Percentiles rank a stretch among this genome's conserved stretches.
These are phyloP conservation scores for Podaxis sp. DNA, from an alignment of 768 basidiomycete species.

Conservation along the genomic window DNA sequence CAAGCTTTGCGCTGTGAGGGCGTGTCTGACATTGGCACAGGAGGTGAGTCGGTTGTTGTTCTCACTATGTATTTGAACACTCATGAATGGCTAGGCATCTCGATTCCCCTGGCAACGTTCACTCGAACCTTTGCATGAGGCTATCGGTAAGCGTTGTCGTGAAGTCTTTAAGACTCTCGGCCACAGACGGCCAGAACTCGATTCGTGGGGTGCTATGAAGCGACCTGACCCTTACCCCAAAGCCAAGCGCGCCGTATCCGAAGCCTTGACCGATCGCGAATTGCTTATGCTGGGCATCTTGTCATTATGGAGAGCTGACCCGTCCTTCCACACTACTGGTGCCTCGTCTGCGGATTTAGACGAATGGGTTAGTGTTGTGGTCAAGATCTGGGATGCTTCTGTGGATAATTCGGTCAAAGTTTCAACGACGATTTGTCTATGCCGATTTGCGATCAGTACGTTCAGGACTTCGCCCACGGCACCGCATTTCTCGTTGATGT, in stretches of 20 bases:
- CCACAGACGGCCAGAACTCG: slow-evolving; percentile 55
- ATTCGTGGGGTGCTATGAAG: slow-evolving; percentile 50
- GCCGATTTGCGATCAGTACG: slow-evolving; percentile 37
- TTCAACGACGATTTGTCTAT: slow-evolving; percentile 48
- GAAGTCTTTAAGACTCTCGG: slow-evolving; percentile 44
- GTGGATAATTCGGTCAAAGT: slow-evolving; percentile 64
- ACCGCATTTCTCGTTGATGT: slow-evolving; percentile 29
- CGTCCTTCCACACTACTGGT: slow-evolving; percentile 49
- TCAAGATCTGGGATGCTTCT: slow-evolving; percentile 59
- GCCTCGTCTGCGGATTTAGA: slow-evolving; percentile 35
- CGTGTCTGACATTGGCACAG: slow-evolving; percentile 60
- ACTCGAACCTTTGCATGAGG: slow-evolving; percentile 41
- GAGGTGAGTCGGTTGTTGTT: slow-evolving; percentile 45
- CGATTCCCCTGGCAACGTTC: slow-evolving; percentile 55
- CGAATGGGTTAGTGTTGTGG: slow-evolving; percentile 41
- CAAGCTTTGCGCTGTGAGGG: slow-evolving; percentile 74
- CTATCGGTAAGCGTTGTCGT: slow-evolving; percentile 45
- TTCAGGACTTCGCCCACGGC: slow-evolving; percentile 39
- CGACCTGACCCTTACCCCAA: slow-evolving; percentile 55
- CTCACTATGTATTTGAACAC: background rate
- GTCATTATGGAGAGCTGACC: slow-evolving; percentile 59
- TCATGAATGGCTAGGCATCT: slow-evolving; percentile 34
- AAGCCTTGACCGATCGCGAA: slow-evolving; percentile 65
- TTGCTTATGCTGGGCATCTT: slow-evolving; percentile 66
- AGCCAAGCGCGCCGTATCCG: slow-evolving; percentile 46